Conservation (phyloP, 208 protist genomes). For the Acanthamoeba lenticulata region DNA sequence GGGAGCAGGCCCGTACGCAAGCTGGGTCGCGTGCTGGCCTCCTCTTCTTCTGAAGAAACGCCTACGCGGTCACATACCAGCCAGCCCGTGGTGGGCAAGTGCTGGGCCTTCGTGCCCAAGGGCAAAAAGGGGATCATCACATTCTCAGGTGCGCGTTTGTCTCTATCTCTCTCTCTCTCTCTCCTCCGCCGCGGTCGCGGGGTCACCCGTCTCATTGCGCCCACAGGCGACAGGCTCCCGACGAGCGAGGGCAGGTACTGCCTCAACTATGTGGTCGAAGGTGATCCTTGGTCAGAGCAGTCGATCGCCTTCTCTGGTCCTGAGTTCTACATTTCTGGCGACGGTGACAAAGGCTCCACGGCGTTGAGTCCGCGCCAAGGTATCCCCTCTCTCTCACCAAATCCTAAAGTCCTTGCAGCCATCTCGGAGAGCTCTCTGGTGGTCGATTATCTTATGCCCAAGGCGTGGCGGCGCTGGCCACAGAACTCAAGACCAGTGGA, state of each 20-base stretch:
- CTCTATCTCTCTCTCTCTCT: not conserved
- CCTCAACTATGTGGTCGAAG: slow-evolving; percentile 43
- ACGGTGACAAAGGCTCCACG: not conserved
- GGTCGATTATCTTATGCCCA: not conserved
- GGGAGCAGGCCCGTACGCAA: not conserved
- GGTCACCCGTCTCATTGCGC: not conserved
- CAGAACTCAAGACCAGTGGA: not conserved
- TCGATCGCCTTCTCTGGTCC: not conserved
- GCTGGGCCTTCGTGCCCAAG: slow-evolving; percentile 58
- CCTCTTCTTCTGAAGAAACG: slow-evolving; percentile 27
- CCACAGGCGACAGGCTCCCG: slow-evolving; percentile 42
- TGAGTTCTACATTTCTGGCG: slow-evolving; percentile 60
- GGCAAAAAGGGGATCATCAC: slow-evolving; percentile 54
- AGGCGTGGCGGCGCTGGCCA: not conserved
- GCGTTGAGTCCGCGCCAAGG: not conserved
- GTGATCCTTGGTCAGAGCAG: slow-evolving; percentile 60
- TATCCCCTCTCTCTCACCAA: too few species aligned
- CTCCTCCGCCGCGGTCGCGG: too few species aligned
- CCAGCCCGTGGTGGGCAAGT: slow-evolving; percentile 59
- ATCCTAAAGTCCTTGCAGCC: not conserved
- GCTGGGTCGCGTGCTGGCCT: not conserved
- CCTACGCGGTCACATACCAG: not conserved
- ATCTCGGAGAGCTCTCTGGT: not conserved
- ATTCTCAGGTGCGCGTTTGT: slow-evolving; percentile 11
- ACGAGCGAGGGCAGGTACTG: not conserved